Evolutionary conservation across 371 early-diverging fungal genomes (phyloP).

Genomic region (Dichotomocladium elegans): DNA sequence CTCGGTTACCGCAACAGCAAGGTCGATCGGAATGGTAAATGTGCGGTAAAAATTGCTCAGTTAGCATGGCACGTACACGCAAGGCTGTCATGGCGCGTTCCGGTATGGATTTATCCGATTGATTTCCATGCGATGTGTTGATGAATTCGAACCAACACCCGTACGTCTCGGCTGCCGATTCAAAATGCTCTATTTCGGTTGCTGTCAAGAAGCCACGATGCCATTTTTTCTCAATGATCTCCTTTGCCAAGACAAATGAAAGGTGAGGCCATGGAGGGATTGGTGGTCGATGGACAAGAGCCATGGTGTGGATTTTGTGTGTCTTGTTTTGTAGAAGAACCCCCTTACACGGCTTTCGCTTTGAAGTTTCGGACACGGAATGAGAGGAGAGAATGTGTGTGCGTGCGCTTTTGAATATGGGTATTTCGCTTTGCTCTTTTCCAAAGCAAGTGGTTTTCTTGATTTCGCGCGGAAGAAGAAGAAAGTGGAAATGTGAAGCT

Average conservation of each 20-base stretch:
- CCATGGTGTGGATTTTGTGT: background rate
- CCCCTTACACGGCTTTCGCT: too few relatives aligned
- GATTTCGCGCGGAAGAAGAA: too few relatives aligned
- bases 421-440: too few relatives aligned
- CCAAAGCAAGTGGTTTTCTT: too few relatives aligned
- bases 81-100: conserved; percentile 39
- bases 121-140: conserved; percentile 13
- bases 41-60: conserved; percentile 66
- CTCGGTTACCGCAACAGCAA: conserved; percentile 39
- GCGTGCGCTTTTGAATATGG: too few relatives aligned
- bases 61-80: conserved; percentile 68
- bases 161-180: conserved; percentile 34
- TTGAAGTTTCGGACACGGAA: too few relatives aligned
- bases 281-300: background rate
- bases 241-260: conserved; percentile 26
- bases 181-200: conserved; percentile 34
- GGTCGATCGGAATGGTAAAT: conserved; percentile 37
- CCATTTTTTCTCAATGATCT: conserved; percentile 16
- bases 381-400: too few relatives aligned
- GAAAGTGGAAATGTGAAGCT: too few relatives aligned
- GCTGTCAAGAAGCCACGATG: conserved; percentile 19
- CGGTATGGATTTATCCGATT: conserved; percentile 7
- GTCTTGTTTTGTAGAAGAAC: background rate
- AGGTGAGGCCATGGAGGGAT: conserved; percentile 23
- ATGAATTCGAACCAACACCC: conserved; percentile 51